Evolutionary conservation across 1,284 basidiomycete genomes (phyloP), one percentile per base, ranked within the genome.

Genomic region (Chalciporus sp.): DNA sequence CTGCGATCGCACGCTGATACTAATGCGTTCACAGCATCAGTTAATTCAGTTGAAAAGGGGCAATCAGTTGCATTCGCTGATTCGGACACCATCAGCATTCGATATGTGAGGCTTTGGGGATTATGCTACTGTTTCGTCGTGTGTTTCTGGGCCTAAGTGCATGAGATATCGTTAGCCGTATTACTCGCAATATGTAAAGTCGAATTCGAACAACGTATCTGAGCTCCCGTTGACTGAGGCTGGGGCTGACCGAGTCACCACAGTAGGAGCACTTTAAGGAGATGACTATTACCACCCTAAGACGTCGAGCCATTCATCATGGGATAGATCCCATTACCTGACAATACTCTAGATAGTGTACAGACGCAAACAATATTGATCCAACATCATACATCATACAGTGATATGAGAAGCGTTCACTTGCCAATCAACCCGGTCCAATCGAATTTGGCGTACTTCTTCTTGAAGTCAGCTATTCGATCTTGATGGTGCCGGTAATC

Each of bases 381-480:
- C 31, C n/a, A 37, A 17, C 35, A 37, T 37, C 35, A 8, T 37
- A 17, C 35, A 37, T 37, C n/a, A 37, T 37, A 17, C 35, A 16
- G n/a, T 17, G 8, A 7, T 16, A 37, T n/a, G 17, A 17, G n/a
- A 41, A 43, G 12, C 2, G 17, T 33, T 66, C 43, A 68, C 51
- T 64, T 68, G 29, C 75, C 79, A 63, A 90, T 81, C 80, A 92
- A 79, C 23, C 80, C 82, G 3, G 90, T 92, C 90, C 90, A 92
- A 67, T 92, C 90, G 68, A 81, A 90, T 68, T 80, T 81, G 20
- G 83, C 78, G 61, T 89, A 92, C 67, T 78, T 83, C 58, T 78
- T 78, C 72, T 80, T 85, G 67, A 92, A 94, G 56, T 75, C 75
- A 23, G 76, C 74, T 43, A 90, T 84, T 42, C 93, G 76, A 51